Evolutionary conservation across 306 rosid species (phyloP).

Genomic region (Castanea crenata): DNA sequence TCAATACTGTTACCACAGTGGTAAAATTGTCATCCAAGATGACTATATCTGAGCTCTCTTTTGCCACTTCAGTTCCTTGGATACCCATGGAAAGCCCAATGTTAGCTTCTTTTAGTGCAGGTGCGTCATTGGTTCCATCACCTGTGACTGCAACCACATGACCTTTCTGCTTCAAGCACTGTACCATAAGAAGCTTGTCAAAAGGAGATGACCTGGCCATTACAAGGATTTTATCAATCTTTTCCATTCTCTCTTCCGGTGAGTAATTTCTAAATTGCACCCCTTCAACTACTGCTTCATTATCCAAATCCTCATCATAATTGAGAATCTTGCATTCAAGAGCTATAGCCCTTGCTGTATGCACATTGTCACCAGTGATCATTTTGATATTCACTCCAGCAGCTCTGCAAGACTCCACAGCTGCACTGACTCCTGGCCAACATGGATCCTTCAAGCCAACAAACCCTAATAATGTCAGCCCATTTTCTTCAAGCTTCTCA

Average conservation of each 20-base stretch:
- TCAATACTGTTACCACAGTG: constrained; percentile 17
- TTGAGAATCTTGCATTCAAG: constrained; percentile 19
- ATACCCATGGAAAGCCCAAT: constrained; percentile 33
- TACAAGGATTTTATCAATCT: constrained; percentile 14
- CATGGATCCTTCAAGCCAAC: constrained; percentile 30
- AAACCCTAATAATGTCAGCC: constrained; percentile 10
- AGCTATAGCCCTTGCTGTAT: constrained; percentile 29
- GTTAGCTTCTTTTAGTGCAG: constrained; percentile 27
- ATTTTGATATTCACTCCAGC: constrained; percentile 27
- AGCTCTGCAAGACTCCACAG: constrained; percentile 24
- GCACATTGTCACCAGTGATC: constrained; percentile 28
- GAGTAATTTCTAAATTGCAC: constrained; percentile 22
- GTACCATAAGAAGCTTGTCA: constrained; percentile 30
- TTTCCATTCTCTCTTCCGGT: constrained; percentile 19
- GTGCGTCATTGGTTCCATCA: constrained; percentile 31
- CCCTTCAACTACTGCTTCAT: constrained; percentile 17
- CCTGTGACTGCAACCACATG: constrained; percentile 33
- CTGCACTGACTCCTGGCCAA: constrained; percentile 14
- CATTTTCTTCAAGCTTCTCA: constrained; percentile 17
- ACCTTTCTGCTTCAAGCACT: constrained; percentile 23
- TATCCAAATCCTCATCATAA: not conserved
- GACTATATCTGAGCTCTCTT: constrained; percentile 31
- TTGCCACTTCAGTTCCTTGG: constrained; percentile 33
- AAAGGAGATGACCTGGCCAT: constrained; percentile 28
- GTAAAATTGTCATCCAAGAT: constrained; percentile 21